Conservation (phyloP, 2,329 filamentous ascomycete genomes). For the Eutypella sp. region DNA sequence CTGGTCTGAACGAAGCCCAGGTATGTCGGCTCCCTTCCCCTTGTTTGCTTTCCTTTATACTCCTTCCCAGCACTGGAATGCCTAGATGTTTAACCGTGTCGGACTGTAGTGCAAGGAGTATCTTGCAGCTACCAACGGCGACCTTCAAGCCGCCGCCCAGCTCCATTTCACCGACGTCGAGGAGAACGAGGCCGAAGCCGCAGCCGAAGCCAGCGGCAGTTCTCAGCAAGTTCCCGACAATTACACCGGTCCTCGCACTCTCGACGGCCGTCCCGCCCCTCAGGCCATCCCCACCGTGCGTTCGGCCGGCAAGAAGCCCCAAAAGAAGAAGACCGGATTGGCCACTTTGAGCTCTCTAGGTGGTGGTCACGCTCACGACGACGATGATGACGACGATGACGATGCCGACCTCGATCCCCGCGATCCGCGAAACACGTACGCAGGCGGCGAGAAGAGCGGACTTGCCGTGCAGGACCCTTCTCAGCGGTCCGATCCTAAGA, state of each 20-base stretch:
- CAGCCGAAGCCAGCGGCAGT: conserved; percentile 31
- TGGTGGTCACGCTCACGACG: conserved; percentile 44
- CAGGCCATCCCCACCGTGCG: conserved; percentile 30
- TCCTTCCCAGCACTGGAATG: not conserved
- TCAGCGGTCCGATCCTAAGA: conserved; percentile 43
- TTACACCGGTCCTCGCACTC: conserved; percentile 58
- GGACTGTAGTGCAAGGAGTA: conserved; percentile 59
- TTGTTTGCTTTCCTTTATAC: not conserved
- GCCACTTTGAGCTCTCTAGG: conserved; percentile 55
- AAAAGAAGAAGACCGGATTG: conserved; percentile 57
- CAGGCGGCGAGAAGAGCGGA: conserved; percentile 79
- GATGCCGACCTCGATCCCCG: conserved; percentile 53
- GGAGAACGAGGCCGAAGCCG: conserved; percentile 38
- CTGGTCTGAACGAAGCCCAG: conserved; percentile 18
- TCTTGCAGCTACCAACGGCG: conserved; percentile 61
- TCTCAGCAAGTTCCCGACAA: conserved; percentile 22
- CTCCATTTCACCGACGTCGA: conserved; percentile 58
- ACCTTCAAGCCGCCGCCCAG: conserved; percentile 57
- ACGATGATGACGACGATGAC: conserved; percentile 54
- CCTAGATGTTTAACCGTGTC: too few species aligned
- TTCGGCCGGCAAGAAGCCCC: conserved; percentile 35
- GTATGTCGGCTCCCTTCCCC: not conserved
- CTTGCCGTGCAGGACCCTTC: conserved; percentile 61
- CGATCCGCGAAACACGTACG: conserved; percentile 65
- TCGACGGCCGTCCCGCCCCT: conserved; percentile 57